Base-by-base conservation (phyloP, 1,284 basidiomycete species). In the Pseudozyma tsukubaensis region DNA sequence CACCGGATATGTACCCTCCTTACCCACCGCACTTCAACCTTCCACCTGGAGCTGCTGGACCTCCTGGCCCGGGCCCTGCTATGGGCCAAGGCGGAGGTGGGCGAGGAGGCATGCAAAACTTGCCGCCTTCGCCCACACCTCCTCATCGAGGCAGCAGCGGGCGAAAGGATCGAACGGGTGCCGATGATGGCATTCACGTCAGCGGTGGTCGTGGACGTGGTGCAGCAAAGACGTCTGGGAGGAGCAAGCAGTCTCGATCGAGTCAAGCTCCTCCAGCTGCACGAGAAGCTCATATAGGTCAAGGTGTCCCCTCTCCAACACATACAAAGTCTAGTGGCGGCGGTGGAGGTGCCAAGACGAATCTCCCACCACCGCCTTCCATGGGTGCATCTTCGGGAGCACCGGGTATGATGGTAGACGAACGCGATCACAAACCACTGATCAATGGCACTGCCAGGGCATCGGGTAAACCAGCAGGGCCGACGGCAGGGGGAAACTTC, bases 121-220 rank as follows among this genome's bases (percentile, higher is more conserved):
- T 69, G 61, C 67, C 72, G 3, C 55, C 56, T 18, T 70, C 67
- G 7, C 72, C 67, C 2, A 61, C 66, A n/a, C 72, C 67, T 34
- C 72, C 64, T 11, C 70, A 59, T 34, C 71, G 64, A 12, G 58
- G 49, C 39, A 61, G 50, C 8, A 43, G 69, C 16, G 59, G 64
- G 3, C 61, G 65, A 9, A 63, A 68, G 48, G 71, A 73, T 8
- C 44, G 61, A 39, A 43, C 21, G 8, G 57, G 48, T 34, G 35
- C 59, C 11, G 70, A 72, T 11, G 70, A 68, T 14, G 50, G 44
- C 3, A 50, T 57, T 14, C n/a, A 49, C 18, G 54, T 52, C 19
- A 60, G n/a, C n/a, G n/a, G 50, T 37, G 58, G 64, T 4, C 48
- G 71, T 12, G 65, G 71, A 7, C 45, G 59, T 21, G 71, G 58